These are phyloP conservation scores for Sisymbrium altissimum DNA, from an alignment of 345 rosid species.

Conservation along the genomic window DNA sequence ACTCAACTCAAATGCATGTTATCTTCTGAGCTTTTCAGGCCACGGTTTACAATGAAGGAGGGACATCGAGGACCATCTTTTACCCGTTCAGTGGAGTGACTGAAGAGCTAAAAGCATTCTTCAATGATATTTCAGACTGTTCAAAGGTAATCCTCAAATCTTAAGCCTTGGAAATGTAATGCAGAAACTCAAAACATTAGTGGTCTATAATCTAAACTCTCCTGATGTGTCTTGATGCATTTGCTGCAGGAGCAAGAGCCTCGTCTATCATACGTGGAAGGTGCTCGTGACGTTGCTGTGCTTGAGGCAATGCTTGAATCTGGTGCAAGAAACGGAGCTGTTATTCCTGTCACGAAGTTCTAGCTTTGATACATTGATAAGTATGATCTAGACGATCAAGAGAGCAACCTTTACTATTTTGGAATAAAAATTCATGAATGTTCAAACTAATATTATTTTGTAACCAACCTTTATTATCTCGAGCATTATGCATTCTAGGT, in stretches of 20 bases:
- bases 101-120: constrained; percentile 76
- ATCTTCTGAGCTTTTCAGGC: constrained; percentile 42
- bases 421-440: background rate
- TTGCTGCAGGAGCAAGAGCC: constrained; percentile 57
- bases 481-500: background rate
- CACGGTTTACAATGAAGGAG: constrained; percentile 51
- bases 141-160: constrained; percentile 46
- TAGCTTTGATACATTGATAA: constrained; percentile 21
- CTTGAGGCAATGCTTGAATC: constrained; percentile 96
- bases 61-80: constrained; percentile 54
- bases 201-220: background rate
- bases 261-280: constrained; percentile 72
- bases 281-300: constrained; percentile 88
- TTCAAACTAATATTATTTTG: background rate
- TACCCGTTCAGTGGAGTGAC: constrained; percentile 87
- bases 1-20: constrained; percentile 15
- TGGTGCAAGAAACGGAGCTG: constrained; percentile 58
- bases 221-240: background rate
- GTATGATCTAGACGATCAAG: background rate
- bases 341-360: constrained; percentile 54
- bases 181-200: background rate
- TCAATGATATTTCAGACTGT: constrained; percentile 59
- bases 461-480: background rate
- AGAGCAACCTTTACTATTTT: background rate
- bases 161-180: background rate